Percentiles rank a stretch among this genome's conserved stretches.
phyloP scores from a whole-genome alignment of 148 eudicot species.

The Camellia sinensis region DNA sequence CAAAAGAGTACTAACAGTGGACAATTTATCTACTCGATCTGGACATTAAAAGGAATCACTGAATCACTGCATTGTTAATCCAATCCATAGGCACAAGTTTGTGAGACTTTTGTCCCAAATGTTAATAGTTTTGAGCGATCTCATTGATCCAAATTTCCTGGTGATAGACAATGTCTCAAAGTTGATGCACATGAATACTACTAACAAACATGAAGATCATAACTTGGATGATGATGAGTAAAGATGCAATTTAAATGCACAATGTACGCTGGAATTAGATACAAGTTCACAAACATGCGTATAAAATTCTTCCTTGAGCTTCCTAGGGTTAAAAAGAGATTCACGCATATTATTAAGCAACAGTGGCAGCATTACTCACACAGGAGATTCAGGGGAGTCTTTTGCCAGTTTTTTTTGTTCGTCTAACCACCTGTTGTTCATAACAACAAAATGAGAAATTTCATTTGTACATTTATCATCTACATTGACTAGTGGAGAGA shows the following conservation, averaged over 20 bases:
- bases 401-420: slow-evolving; percentile 87
- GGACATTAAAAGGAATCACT: too few species aligned
- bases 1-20: too few species aligned
- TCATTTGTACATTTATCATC: not conserved
- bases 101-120: not conserved
- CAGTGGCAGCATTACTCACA: slow-evolving; percentile 53
- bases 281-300: not conserved
- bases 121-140: not conserved
- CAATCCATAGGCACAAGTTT: not conserved
- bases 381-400: slow-evolving; percentile 81
- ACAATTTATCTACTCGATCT: too few species aligned
- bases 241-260: not conserved
- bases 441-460: slow-evolving; percentile 5
- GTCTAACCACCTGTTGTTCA: slow-evolving; percentile 69
- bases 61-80: too few species aligned
- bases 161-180: too few species aligned
- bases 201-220: not conserved
- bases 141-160: too few species aligned
- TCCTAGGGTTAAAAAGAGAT: not conserved
- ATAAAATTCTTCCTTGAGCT: not conserved
- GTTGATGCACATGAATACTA: not conserved
- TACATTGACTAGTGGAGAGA: not conserved
- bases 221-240: not conserved
- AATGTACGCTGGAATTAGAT: not conserved
- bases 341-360: not conserved